Percentiles rank a stretch among this genome's conserved stretches.
Evolutionary conservation across 2,329 filamentous ascomycete genomes (phyloP).

Genomic region (Metarhizium guizhouense): DNA sequence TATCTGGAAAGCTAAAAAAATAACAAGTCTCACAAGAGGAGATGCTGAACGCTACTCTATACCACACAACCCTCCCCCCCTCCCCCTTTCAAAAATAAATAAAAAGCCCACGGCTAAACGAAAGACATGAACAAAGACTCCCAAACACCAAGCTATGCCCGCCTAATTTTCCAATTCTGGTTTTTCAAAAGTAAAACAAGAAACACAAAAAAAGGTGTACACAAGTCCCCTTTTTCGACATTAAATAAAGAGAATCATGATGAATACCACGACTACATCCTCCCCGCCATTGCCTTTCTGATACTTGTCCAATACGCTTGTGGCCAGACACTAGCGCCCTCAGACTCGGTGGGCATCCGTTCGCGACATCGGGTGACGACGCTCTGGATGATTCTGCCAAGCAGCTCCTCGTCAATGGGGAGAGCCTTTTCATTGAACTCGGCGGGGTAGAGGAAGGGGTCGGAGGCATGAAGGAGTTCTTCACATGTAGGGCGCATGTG

Average conservation of each 20-base stretch:
- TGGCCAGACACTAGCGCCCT: slow-evolving; percentile 47
- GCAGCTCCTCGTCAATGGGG: slow-evolving; percentile 53
- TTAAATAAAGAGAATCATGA: neutral
- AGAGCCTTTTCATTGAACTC: slow-evolving; percentile 46
- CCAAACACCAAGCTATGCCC: slow-evolving; percentile 19
- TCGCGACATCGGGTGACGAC: slow-evolving; percentile 51
- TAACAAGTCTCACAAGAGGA: neutral
- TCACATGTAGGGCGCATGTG: slow-evolving; percentile 54
- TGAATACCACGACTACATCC: slow-evolving; percentile 13
- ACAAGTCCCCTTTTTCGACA: slow-evolving; percentile 8
- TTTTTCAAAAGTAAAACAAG: too few relatives aligned
- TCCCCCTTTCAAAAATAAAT: neutral
- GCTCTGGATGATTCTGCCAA: slow-evolving; percentile 53
- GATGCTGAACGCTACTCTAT: neutral
- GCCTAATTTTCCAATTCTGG: neutral
- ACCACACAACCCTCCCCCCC: neutral
- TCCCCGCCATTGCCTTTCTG: slow-evolving; percentile 36
- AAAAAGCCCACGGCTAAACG: slow-evolving; percentile 5
- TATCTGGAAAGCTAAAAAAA: too few relatives aligned
- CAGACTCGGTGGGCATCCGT: slow-evolving; percentile 48
- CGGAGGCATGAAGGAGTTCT: slow-evolving; percentile 48
- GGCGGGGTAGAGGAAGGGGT: slow-evolving; percentile 56
- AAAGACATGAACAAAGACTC: slow-evolving; percentile 16
- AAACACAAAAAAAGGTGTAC: slow-evolving; percentile 6
- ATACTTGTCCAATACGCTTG: slow-evolving; percentile 53